Percentiles rank a stretch among this genome's conserved stretches.
Conservation (phyloP, 2,329 filamentous ascomycete species). For the Exophiala sideris region DNA sequence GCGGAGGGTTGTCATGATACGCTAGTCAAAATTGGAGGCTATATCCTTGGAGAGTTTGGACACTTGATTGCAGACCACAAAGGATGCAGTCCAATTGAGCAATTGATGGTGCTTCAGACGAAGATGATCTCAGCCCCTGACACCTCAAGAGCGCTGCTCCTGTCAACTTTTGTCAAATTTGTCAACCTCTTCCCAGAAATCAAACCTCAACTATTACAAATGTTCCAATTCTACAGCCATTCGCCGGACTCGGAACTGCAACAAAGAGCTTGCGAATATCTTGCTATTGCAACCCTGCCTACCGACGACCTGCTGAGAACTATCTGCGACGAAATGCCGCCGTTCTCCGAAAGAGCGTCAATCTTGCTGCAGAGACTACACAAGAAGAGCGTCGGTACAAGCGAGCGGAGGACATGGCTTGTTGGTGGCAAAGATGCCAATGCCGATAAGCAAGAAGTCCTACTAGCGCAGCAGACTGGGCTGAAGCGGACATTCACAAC, state of each 20-base stretch:
- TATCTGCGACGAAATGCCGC: constrained; percentile 97
- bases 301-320: constrained; percentile 90
- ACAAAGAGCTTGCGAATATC: constrained; percentile 92
- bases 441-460: constrained; percentile 72
- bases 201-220: constrained; percentile 86
- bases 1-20: constrained; percentile 94
- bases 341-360: constrained; percentile 91
- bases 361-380: constrained; percentile 87
- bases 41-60: constrained; percentile 93
- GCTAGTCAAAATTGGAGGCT: constrained; percentile 94
- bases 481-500: constrained; percentile 80
- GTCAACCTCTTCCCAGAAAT: constrained; percentile 98
- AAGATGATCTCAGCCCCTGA: constrained; percentile 89
- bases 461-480: constrained; percentile 73
- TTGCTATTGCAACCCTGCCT: constrained; percentile 77
- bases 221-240: constrained; percentile 90
- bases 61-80: constrained; percentile 91
- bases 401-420: constrained; percentile 94
- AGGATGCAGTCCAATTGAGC: constrained; percentile 93
- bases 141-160: constrained; percentile 84
- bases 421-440: constrained; percentile 97
- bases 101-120: constrained; percentile 85
- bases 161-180: constrained; percentile 95
- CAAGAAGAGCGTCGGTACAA: constrained; percentile 88
- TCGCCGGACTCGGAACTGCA: constrained; percentile 93